phyloP scores from a whole-genome alignment of 768 basidiomycete genomes.

The Pisolithus tinctorius region DNA sequence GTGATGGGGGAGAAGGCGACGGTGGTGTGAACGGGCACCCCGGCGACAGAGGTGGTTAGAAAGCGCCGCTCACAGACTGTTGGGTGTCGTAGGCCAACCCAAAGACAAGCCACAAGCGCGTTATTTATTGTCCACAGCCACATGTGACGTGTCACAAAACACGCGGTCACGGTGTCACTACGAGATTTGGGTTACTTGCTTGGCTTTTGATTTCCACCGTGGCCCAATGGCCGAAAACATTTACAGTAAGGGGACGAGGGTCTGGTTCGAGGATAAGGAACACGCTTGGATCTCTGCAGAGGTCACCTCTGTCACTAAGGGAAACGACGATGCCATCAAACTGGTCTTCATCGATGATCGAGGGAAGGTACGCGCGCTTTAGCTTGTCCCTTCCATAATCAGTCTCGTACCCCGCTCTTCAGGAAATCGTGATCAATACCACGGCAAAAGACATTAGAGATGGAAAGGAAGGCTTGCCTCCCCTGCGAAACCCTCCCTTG shows the following conservation, averaged over 20 bases:
- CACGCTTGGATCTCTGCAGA: conserved; percentile 92
- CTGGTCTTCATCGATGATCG: conserved; percentile 86
- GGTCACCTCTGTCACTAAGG: conserved; percentile 59
- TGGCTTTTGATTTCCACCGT: conserved; percentile 5
- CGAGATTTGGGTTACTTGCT: not conserved
- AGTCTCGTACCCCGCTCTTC: not conserved
- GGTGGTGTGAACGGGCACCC: conserved; percentile 32
- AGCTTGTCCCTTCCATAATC: conserved; percentile 4
- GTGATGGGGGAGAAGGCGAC: conserved; percentile 22
- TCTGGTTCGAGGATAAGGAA: conserved; percentile 94
- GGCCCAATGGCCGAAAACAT: conserved; percentile 81
- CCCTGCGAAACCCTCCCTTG: conserved; percentile 91
- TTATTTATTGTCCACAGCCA: conserved; percentile 20
- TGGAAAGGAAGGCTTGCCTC: conserved; percentile 76
- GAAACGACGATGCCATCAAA: conserved; percentile 68
- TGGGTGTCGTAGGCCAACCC: not conserved
- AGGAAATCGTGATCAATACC: conserved; percentile 80
- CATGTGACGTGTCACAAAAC: not conserved
- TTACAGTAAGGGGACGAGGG: conserved; percentile 83
- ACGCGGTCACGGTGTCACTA: not conserved
- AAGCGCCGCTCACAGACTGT: conserved; percentile 6
- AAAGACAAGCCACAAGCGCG: no score
- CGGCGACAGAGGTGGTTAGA: conserved; percentile 40
- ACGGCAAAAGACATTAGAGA: conserved; percentile 76
- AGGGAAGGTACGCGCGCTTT: conserved; percentile 62